phyloP scores from a whole-genome alignment of 441 rosid species.

The Bocquillonia castaneifolia region DNA sequence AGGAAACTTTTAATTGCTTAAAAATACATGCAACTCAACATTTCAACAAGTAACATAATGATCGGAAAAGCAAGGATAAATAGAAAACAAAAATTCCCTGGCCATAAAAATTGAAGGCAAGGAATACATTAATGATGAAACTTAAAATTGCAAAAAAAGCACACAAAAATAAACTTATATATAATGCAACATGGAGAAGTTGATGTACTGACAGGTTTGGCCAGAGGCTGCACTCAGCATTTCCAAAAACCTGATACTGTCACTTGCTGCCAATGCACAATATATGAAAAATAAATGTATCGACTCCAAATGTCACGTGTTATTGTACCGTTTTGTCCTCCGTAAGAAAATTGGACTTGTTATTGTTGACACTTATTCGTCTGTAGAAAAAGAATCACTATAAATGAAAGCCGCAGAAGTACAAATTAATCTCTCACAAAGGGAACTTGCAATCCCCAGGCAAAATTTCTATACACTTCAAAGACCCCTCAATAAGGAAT shows the following conservation, averaged over 20 bases:
- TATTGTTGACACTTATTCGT: constrained; percentile 31
- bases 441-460: constrained; percentile 22
- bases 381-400: constrained; percentile 17
- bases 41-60: not conserved
- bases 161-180: constrained; percentile 1
- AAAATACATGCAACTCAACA: not conserved
- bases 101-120: constrained; percentile 25
- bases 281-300: not conserved
- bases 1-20: not conserved
- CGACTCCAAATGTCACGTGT: constrained; percentile 8
- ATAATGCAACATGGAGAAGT: constrained; percentile 18
- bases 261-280: not conserved
- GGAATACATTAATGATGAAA: constrained; percentile 17
- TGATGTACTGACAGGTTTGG: not conserved
- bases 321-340: constrained; percentile 19
- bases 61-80: not conserved
- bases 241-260: constrained; percentile 13
- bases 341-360: constrained; percentile 24
- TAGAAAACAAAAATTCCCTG: constrained; percentile 8
- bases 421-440: constrained; percentile 37
- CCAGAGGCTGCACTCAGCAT: not conserved
- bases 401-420: constrained; percentile 43
- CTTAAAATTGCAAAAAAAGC: not conserved
- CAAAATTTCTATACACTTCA: constrained; percentile 29
- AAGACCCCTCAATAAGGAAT: constrained; percentile 38